Conservation (phyloP, 2,329 filamentous ascomycete genomes). For the Penicillium sp. region DNA sequence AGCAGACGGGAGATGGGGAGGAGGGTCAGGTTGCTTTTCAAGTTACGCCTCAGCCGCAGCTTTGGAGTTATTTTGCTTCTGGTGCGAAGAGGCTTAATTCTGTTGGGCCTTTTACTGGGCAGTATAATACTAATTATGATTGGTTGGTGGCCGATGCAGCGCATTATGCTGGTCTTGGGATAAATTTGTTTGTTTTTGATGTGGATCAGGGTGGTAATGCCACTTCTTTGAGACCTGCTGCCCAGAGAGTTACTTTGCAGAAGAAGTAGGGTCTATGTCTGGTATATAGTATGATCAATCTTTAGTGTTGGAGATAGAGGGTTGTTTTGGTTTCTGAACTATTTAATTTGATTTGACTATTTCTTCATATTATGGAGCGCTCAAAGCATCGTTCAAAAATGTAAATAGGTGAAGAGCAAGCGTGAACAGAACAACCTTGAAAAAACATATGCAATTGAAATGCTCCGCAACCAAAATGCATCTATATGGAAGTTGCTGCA, state of each 20-base stretch:
- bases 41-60: neutral
- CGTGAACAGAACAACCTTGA: neutral
- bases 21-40: neutral
- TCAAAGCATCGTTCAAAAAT: neutral
- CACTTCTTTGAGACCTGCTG: slow-evolving; percentile 17
- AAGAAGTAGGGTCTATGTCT: neutral
- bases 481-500: slow-evolving; percentile 7
- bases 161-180: slow-evolving; percentile 24
- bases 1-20: neutral
- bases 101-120: slow-evolving; percentile 1
- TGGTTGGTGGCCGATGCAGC: slow-evolving; percentile 14
- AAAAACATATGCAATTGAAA: neutral
- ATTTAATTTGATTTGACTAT: neutral
- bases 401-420: neutral
- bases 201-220: slow-evolving; percentile 25
- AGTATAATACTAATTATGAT: slow-evolving; percentile 1
- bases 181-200: slow-evolving; percentile 30
- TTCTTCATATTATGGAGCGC: neutral
- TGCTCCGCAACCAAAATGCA: slow-evolving; percentile 9
- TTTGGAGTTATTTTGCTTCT: neutral
- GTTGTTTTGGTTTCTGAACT: neutral
- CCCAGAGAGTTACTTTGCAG: slow-evolving; percentile 18
- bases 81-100: neutral
- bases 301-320: neutral
- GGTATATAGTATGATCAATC: neutral